Conservation (phyloP, 2,329 filamentous ascomycete genomes). For the Fusarium musae region DNA sequence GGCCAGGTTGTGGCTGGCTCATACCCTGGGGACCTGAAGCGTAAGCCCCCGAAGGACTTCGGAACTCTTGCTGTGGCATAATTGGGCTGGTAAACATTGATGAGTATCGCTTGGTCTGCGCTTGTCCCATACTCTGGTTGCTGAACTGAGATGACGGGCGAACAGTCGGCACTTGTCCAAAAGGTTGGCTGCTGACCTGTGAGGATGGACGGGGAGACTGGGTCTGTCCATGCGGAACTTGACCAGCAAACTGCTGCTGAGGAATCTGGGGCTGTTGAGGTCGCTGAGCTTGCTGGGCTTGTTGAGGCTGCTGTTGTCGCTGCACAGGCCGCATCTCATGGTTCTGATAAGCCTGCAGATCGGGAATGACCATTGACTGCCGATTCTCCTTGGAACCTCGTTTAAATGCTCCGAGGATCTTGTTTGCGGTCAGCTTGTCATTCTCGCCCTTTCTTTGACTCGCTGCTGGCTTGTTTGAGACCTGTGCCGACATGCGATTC, state of each 20-base stretch:
- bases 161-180: slow-evolving; percentile 23
- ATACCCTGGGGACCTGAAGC: slow-evolving; percentile 11
- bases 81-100: slow-evolving; percentile 31
- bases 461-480: slow-evolving; percentile 32
- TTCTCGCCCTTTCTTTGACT: slow-evolving; percentile 35
- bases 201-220: slow-evolving; percentile 19
- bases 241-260: slow-evolving; percentile 17
- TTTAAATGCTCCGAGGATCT: slow-evolving; percentile 49
- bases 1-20: slow-evolving; percentile 12
- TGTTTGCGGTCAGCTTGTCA: slow-evolving; percentile 41
- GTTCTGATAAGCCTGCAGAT: slow-evolving; percentile 33
- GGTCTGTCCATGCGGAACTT: slow-evolving; percentile 10
- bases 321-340: slow-evolving; percentile 32
- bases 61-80: slow-evolving; percentile 32
- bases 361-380: slow-evolving; percentile 31
- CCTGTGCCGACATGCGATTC: slow-evolving; percentile 49
- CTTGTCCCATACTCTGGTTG: slow-evolving; percentile 17
- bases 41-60: slow-evolving; percentile 5
- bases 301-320: slow-evolving; percentile 13
- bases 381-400: slow-evolving; percentile 45
- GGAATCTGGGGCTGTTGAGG: slow-evolving; percentile 4
- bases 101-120: slow-evolving; percentile 32
- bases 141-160: slow-evolving; percentile 31
- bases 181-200: slow-evolving; percentile 21
- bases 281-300: background rate